Conservation (phyloP, 2,329 filamentous ascomycete species). For the Dactylellina haptotyla region DNA sequence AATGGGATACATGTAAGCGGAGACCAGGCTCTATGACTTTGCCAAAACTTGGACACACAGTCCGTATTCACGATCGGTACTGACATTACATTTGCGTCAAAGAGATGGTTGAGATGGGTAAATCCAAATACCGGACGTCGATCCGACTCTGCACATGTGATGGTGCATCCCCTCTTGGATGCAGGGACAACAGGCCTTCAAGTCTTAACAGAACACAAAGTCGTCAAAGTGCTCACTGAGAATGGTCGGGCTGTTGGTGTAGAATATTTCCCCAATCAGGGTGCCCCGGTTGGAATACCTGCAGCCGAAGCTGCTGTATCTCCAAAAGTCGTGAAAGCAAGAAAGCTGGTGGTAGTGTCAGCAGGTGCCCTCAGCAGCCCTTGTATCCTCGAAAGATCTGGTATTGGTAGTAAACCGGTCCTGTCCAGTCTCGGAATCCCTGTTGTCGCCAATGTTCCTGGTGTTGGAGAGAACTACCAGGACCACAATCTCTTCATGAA, state of each 20-base stretch:
- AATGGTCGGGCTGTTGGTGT: conserved; percentile 69
- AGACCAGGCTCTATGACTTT: too few species aligned
- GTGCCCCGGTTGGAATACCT: conserved; percentile 60
- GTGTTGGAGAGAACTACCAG: conserved; percentile 68
- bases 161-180: conserved; percentile 67
- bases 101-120: conserved; percentile 57
- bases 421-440: conserved; percentile 65
- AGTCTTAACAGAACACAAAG: conserved; percentile 69
- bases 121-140: conserved; percentile 64
- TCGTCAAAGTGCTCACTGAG: conserved; percentile 68
- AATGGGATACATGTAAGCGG: conserved; percentile 22
- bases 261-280: conserved; percentile 67
- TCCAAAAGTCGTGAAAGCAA: conserved; percentile 64
- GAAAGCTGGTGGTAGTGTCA: conserved; percentile 67
- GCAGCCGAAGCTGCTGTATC: conserved; percentile 58
- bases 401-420: conserved; percentile 67
- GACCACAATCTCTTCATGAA: conserved; percentile 69
- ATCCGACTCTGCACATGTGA: conserved; percentile 70
- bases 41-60: neutral
- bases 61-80: neutral
- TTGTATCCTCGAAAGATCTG: conserved; percentile 71
- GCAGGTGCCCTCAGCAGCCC: conserved; percentile 68
- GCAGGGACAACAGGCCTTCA: conserved; percentile 69
- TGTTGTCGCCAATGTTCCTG: conserved; percentile 64
- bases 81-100: neutral